Evolutionary conservation across 2,329 filamentous ascomycete genomes (phyloP), one percentile per base, ranked within the genome.

Genomic region (Orbilia quercus): DNA sequence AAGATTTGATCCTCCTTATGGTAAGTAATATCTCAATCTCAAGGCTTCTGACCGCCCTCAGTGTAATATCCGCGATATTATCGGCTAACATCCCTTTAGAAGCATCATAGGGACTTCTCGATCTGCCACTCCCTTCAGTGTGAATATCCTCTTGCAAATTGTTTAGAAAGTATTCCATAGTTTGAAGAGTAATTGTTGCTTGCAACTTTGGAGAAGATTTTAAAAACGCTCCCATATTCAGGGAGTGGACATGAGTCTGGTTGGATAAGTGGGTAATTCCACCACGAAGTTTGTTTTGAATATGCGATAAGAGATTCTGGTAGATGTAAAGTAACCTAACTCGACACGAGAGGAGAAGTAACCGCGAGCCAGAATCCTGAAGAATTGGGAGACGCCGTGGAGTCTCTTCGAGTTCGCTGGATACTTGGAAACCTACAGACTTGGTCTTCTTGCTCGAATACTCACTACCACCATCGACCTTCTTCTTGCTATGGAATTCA

Each of bases 91-190:
- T 36, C 25, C 9, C 23, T n/a, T 25, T 31, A 18, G 47, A 36
- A 34, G 9, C 9, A 28, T 51, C 14, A 14, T 7, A 7, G 2
- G 28, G 25, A 11, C 16, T 14, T 1, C 7, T 18, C 12, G 47
- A 16, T n/a, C 9, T 16, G 9, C 5, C 18, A n/a, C 25, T 16
- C 7, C 12, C 16, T 18, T 51, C 25, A 3, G 38, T 18, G 1
- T 2, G 40, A 47, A 12, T 34, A 18, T 22, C 36, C 7, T 47
- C 36, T 34, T 45, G 55, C 2, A 59, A 47, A 14, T 40, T 20
- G 9, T 47, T 47, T n/a, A 59, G 55, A 34, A 59, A 59, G 22
- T 59, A 47, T 20, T 59, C 55, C 55, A 59, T 59, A 1, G 36
- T 9, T 47, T 59, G 55, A 7, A 59, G 38, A 34, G 36, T 47